These are phyloP conservation scores for Teunomyces panamensis DNA, from an alignment of 805 yeast genomes.

Conservation along the genomic window DNA sequence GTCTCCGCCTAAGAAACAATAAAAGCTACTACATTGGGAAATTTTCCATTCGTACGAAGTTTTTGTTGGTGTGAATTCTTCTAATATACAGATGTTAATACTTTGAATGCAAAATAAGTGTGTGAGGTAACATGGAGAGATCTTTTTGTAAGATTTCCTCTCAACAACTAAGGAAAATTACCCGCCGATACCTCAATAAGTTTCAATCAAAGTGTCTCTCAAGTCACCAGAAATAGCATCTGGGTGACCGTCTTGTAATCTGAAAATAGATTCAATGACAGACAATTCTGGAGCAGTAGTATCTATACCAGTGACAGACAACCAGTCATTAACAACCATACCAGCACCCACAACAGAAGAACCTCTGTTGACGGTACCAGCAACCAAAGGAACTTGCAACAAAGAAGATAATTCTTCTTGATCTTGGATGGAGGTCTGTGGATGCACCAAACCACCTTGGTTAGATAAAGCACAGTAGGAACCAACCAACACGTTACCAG, in stretches of 20 bases:
- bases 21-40: too few relatives aligned
- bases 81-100: constrained; percentile 2
- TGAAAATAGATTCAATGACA: constrained; percentile 94
- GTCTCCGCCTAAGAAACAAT: too few relatives aligned
- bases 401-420: constrained; percentile 96
- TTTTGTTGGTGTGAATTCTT: neutral
- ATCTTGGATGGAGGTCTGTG: constrained; percentile 94
- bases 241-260: constrained; percentile 87
- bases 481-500: constrained; percentile 97
- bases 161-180: neutral
- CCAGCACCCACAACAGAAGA: constrained; percentile 98
- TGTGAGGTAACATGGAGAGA: neutral
- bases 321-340: constrained; percentile 97
- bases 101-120: neutral
- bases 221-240: constrained; percentile 79
- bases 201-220: constrained; percentile 90
- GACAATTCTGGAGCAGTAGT: constrained; percentile 98
- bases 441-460: constrained; percentile 98
- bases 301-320: constrained; percentile 94
- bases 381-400: constrained; percentile 95
- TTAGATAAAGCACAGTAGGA: constrained; percentile 92
- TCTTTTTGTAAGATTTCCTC: neutral
- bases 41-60: neutral
- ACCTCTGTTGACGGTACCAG: constrained; percentile 98
- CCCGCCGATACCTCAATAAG: constrained; percentile 46